Conservation (phyloP, 768 basidiomycete genomes). For the Trametes meyenii region DNA sequence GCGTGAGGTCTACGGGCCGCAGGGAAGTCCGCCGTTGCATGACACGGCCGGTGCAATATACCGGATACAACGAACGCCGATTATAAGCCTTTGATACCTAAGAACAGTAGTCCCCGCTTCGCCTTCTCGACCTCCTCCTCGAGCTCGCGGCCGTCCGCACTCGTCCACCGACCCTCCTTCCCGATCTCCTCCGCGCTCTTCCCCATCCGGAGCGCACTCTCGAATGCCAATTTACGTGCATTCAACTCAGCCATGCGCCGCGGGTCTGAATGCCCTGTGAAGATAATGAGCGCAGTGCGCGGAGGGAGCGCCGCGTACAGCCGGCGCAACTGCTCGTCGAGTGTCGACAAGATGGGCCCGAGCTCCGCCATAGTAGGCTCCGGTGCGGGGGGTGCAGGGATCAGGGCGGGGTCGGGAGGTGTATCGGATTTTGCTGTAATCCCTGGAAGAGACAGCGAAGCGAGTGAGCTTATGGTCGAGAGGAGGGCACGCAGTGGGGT, state of each 20-base stretch:
- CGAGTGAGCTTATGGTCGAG: background rate
- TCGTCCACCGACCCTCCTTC: slow-evolving; percentile 69
- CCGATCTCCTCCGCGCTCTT: slow-evolving; percentile 59
- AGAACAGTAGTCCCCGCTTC: slow-evolving; percentile 82
- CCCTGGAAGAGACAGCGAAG: slow-evolving; percentile 44
- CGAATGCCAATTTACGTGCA: slow-evolving; percentile 71
- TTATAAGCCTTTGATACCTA: slow-evolving; percentile 52
- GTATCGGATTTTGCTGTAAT: slow-evolving; percentile 54
- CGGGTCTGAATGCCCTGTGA: slow-evolving; percentile 90
- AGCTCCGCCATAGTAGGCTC: slow-evolving; percentile 20
- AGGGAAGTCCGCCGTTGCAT: no score
- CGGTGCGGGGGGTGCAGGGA: slow-evolving; percentile 16
- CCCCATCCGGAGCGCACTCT: slow-evolving; percentile 59
- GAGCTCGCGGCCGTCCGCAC: slow-evolving; percentile 73
- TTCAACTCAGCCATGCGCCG: slow-evolving; percentile 75
- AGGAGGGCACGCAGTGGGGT: background rate
- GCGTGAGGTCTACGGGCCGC: no score
- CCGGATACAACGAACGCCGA: no score
- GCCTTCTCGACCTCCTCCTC: slow-evolving; percentile 81
- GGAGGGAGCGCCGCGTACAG: slow-evolving; percentile 74
- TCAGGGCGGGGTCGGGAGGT: slow-evolving; percentile 32
- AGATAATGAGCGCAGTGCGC: slow-evolving; percentile 80
- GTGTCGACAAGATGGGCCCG: slow-evolving; percentile 39
- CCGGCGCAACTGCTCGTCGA: slow-evolving; percentile 62
- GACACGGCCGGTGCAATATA: no score